Evolutionary conservation across 805 yeast genomes (phyloP), one percentile per base, ranked within the genome.

Genomic region (Schizosaccharomyces osmophilus): DNA sequence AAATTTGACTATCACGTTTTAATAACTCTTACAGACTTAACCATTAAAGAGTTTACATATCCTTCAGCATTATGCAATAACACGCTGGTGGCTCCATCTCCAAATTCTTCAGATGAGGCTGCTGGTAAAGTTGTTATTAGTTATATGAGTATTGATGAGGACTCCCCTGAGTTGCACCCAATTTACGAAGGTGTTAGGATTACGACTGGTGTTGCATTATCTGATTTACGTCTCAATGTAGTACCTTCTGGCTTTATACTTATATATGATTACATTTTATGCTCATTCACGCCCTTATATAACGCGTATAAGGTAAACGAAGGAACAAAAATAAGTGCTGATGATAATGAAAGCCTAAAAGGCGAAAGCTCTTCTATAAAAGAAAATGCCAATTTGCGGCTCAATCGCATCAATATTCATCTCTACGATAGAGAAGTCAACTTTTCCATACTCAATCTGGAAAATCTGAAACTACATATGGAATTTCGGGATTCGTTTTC

Each of bases 151-250:
- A 67, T 65, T 29, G 60, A 64, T 13, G 60, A 61, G 55, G 67
- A 66, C 15, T 63, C 66, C 13, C 69, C 68, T 0, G 67, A 66
- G 61, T 67, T 64, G 51, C 26, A 61, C 41, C 41, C 68, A 17
- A 62, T 42, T 31, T 67, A 63, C 64, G 68, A 66, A 29, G 67
- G 67, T 8, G 83, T 78, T 69, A 96, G 89, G 67, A 95, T 87
- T 69, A 82, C 79, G 65, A 78, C 89, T 4, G 75, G 79, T 8
- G 73, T 93, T 60, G 77, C 81, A 55, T 77, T 93, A 72, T 87
- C 95, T 0, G 87, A 94, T 15, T 79, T 93, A 61, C 80, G 80
- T 64, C 77, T 85, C 45, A 83, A 51, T 4, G 36, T 51, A 6
- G 57, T 9, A 5, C 57, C 57, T 51, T 5, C 57, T 29, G 36